Percentiles rank a stretch among this genome's conserved stretches.
Conservation (phyloP, 2,329 filamentous ascomycete species). For the Xylaria sp. region DNA sequence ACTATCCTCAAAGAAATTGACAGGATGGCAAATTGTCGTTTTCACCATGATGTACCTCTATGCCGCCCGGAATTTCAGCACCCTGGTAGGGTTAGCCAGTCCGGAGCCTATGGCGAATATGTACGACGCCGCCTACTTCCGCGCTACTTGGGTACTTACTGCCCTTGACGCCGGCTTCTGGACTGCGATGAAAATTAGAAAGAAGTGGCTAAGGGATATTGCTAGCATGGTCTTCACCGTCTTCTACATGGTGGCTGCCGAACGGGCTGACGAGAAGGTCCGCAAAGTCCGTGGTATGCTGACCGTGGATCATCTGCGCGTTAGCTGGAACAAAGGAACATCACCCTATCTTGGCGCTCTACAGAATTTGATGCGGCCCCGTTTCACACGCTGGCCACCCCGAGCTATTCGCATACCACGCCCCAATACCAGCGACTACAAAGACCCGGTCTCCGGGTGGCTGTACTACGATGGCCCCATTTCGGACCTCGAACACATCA, state of each 20-base stretch:
- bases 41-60: constrained; percentile 92
- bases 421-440: constrained; percentile 82
- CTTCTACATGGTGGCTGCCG: constrained; percentile 92
- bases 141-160: constrained; percentile 96
- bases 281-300: constrained; percentile 86
- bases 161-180: constrained; percentile 96
- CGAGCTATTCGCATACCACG: constrained; percentile 85
- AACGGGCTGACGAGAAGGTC: constrained; percentile 96
- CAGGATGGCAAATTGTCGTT: constrained; percentile 89
- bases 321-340: constrained; percentile 95
- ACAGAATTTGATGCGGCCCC: constrained; percentile 77
- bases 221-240: constrained; percentile 84
- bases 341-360: constrained; percentile 84
- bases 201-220: constrained; percentile 82
- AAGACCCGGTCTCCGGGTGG: constrained; percentile 85
- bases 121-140: constrained; percentile 91
- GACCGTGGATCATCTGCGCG: constrained; percentile 89
- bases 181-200: constrained; percentile 92
- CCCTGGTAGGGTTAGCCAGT: constrained; percentile 87
- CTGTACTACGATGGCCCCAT: constrained; percentile 93
- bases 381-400: constrained; percentile 82
- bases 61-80: constrained; percentile 90
- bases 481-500: constrained; percentile 78
- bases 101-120: constrained; percentile 94
- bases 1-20: constrained; percentile 75